phyloP scores from a whole-genome alignment of 805 yeast species.

The Saturnispora besseyi region DNA sequence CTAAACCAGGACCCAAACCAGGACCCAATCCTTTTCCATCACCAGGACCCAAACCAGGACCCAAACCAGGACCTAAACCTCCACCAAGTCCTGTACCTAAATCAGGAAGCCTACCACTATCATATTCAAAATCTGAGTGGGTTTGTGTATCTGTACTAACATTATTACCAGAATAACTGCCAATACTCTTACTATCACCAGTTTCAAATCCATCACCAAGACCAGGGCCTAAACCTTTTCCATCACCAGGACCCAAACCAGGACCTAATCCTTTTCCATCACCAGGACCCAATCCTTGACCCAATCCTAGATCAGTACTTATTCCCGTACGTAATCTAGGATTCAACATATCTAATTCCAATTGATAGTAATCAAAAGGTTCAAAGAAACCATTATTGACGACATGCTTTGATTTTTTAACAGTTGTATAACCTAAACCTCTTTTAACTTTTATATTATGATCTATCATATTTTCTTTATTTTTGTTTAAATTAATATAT shows the following conservation, averaged over 20 bases:
- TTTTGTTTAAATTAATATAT: conserved; percentile 30
- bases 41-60: conserved; percentile 8
- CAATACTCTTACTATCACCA: no score
- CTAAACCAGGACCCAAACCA: conserved; percentile 18
- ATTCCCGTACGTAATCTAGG: background rate
- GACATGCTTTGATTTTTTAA: background rate
- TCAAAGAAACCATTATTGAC: conserved; percentile 15
- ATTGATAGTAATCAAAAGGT: conserved; percentile 8
- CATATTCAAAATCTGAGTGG: no score
- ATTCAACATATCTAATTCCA: conserved; percentile 4
- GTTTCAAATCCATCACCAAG: background rate
- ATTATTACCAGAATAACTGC: no score
- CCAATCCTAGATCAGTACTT: conserved; percentile 9
- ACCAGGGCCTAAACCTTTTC: conserved; percentile 3
- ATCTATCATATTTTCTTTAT: background rate
- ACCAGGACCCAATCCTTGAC: conserved; percentile 6
- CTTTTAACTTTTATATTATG: background rate
- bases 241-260: background rate
- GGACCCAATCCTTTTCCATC: no score
- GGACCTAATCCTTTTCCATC: conserved; percentile 6
- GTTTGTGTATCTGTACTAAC: no score
- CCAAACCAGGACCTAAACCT: conserved; percentile 28
- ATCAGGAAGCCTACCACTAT: background rate
- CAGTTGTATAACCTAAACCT: background rate
- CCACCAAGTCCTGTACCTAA: conserved; percentile 6